phyloP scores from a whole-genome alignment of 1,284 basidiomycete species.

The Binderoboletus segoi region DNA sequence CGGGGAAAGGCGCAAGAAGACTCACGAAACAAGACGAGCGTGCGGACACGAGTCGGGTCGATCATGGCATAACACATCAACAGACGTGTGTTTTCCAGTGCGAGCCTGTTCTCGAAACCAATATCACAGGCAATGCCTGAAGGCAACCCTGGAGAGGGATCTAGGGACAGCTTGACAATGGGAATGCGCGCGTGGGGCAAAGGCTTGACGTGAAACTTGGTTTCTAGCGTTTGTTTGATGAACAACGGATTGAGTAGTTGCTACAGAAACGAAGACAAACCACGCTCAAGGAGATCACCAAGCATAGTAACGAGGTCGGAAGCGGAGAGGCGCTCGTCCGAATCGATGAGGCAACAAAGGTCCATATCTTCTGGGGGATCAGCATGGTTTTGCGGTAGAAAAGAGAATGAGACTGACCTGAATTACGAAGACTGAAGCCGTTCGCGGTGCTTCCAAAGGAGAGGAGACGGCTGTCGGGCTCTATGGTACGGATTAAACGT shows the following conservation, averaged over 20 bases:
- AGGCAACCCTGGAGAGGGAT: slow-evolving; percentile 87
- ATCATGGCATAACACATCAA: slow-evolving; percentile 98
- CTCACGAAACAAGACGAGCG: slow-evolving; percentile 94
- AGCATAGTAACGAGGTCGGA: slow-evolving; percentile 94
- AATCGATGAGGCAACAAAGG: slow-evolving; percentile 93
- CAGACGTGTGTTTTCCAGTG: slow-evolving; percentile 94
- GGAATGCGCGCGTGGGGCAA: slow-evolving; percentile 97
- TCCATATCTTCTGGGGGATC: slow-evolving; percentile 82
- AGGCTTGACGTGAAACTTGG: slow-evolving; percentile 96
- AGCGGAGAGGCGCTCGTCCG: slow-evolving; percentile 73
- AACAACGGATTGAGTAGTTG: slow-evolving; percentile 6
- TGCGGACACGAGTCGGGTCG: slow-evolving; percentile 91
- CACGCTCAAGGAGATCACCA: slow-evolving; percentile 89
- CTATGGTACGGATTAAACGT: slow-evolving; percentile 91
- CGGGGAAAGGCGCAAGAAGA: slow-evolving; percentile 24
- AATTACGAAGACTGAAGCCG: slow-evolving; percentile 92
- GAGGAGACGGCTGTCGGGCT: slow-evolving; percentile 87
- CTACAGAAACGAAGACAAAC: slow-evolving; percentile 45
- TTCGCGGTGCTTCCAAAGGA: slow-evolving; percentile 96
- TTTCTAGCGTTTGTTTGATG: slow-evolving; percentile 58
- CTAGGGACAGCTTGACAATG: slow-evolving; percentile 94
- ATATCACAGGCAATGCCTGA: slow-evolving; percentile 96
- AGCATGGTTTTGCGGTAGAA: slow-evolving; percentile 1
- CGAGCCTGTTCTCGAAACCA: slow-evolving; percentile 96
- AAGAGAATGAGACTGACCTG: slow-evolving; percentile 57